Percentiles rank a stretch among this genome's conserved stretches.
phyloP scores from a whole-genome alignment of 257 asterid species.

The Ligustrum vulgare region DNA sequence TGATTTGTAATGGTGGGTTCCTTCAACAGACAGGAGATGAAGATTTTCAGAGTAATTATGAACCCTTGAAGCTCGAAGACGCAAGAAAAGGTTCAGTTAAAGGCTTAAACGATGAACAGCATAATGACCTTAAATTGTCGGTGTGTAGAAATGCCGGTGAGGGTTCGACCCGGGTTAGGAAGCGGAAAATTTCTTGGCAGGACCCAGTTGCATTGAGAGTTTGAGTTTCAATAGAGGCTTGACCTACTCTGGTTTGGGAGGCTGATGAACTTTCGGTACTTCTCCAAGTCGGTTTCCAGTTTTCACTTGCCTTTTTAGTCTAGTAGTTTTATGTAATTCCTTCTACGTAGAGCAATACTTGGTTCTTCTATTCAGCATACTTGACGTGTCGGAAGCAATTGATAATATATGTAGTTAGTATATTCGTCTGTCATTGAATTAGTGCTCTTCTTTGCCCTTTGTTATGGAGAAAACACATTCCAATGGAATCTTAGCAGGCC shows the following conservation, averaged over 20 bases:
- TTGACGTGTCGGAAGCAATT: conserved; percentile 21
- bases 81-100: conserved; percentile 38
- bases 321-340: conserved; percentile 19
- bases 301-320: not conserved
- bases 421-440: conserved; percentile 12
- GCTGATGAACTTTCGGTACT: not conserved
- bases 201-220: conserved; percentile 88
- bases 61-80: conserved; percentile 48
- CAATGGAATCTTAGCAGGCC: too few species aligned
- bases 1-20: not conserved
- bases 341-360: not conserved
- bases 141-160: conserved; percentile 75
- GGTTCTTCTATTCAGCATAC: not conserved
- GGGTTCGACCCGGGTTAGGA: conserved; percentile 64
- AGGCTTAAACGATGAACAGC: conserved; percentile 63
- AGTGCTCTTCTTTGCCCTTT: not conserved
- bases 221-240: conserved; percentile 30
- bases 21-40: conserved; percentile 68
- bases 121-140: conserved; percentile 58
- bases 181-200: conserved; percentile 90
- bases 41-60: conserved; percentile 40
- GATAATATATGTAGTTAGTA: not conserved
- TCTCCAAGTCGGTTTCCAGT: not conserved
- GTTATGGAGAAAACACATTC: not conserved
- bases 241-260: not conserved